These are phyloP conservation scores for Zoysia matrella DNA, from an alignment of 202 grass and related monocot genomes.

Conservation along the genomic window DNA sequence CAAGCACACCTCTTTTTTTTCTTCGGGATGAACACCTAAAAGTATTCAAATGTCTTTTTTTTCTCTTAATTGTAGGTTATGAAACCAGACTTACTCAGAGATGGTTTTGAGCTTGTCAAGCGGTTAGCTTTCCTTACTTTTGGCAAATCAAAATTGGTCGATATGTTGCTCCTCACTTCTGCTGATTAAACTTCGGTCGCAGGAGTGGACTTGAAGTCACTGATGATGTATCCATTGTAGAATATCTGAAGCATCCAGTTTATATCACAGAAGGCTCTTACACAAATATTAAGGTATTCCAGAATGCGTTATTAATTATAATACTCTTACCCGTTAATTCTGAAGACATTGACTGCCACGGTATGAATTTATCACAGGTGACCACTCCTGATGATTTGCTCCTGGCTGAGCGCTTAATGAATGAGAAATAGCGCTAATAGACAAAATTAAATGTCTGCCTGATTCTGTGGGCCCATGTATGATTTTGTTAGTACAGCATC, in stretches of 20 bases:
- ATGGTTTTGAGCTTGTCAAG: constrained; percentile 93
- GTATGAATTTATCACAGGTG: constrained; percentile 60
- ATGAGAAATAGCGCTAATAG: constrained; percentile 26
- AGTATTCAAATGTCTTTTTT: neutral
- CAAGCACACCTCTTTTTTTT: neutral
- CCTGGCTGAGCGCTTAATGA: constrained; percentile 80
- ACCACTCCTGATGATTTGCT: constrained; percentile 94
- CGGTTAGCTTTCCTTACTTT: constrained; percentile 50
- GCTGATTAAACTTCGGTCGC: constrained; percentile 23
- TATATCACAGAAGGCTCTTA: constrained; percentile 95
- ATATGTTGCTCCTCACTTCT: constrained; percentile 6
- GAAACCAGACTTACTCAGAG: constrained; percentile 72
- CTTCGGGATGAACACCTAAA: neutral
- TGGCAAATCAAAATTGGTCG: neutral
- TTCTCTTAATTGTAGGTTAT: constrained; percentile 69
- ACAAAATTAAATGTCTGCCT: neutral
- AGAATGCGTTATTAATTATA: neutral
- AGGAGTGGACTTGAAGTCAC: constrained; percentile 93
- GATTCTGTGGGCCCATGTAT: constrained; percentile 2
- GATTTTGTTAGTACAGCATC: neutral
- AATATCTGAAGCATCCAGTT: constrained; percentile 88
- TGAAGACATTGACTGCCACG: constrained; percentile 7
- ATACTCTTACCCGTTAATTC: constrained; percentile 1
- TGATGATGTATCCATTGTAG: constrained; percentile 96
- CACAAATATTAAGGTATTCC: constrained; percentile 91